Base-by-base conservation (phyloP, 169 alveolate genomes). In the Theileria annulata region DNA sequence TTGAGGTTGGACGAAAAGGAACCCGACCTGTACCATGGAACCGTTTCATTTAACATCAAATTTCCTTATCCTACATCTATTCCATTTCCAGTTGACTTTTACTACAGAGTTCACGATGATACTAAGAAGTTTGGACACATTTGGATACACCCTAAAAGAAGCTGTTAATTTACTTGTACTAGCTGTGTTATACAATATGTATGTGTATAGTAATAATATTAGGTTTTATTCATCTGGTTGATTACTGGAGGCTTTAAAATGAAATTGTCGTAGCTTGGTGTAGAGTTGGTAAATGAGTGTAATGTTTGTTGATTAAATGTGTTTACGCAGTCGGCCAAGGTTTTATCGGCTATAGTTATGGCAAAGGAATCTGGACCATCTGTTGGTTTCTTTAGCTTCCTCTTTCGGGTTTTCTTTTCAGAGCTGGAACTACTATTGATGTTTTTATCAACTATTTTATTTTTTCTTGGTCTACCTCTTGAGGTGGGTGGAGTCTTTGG, bases 311-410 rank as follows among this genome's bases (percentile, higher is more conserved):
- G 69, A 33, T 60, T 60, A 33, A 60, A 60, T 4, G 69, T 60
- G 48, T 60, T 60, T 4, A 60, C 69, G 35, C 69, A 60, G 47
- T 60, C 69, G 37, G 69, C 69, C 35, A 60, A 33, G 69, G 69
- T n/a, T 33, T 27, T 6, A 33, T 60, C 69, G 4, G 27, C 69
- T 23, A 60, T 60, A 13, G 25, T 15, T 9, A n/a, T 27, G 35
- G 27, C 2, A 33, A 60, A n/a, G 69, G 23, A 3, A 8, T 9
- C 31, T 33, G 33, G 9, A 6, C n/a, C 3, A 19, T 23, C 69
- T 2, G 33, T 17, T 2, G 69, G 69, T 33, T 60, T 60, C 69
- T n/a, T 9, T n/a, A 60, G 69, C 10, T 60, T 60, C 69, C 69
- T 9, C 31, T 33, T 9, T 60, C 35, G 2, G 19, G 19, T 3